Conservation (phyloP, 2,329 filamentous ascomycete species). For the Ciborinia camelliae region DNA sequence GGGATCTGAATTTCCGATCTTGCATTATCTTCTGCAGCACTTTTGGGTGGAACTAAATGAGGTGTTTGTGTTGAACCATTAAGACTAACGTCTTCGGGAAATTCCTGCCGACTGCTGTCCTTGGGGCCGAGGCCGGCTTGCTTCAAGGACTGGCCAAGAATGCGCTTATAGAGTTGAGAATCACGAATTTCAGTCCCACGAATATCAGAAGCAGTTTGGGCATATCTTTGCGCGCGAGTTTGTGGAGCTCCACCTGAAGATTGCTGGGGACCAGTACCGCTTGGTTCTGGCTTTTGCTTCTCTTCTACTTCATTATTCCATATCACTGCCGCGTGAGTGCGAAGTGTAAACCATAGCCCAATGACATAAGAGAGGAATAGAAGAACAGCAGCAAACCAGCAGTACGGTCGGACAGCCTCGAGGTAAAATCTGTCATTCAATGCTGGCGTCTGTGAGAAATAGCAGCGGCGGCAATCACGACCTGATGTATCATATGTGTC, state of each 20-base stretch:
- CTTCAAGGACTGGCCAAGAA: constrained; percentile 83
- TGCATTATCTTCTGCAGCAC: constrained; percentile 44
- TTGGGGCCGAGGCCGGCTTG: constrained; percentile 68
- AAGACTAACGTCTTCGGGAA: constrained; percentile 25
- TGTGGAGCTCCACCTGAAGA: constrained; percentile 26
- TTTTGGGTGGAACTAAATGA: constrained; percentile 75
- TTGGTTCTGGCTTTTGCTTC: constrained; percentile 61
- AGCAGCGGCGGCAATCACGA: constrained; percentile 86
- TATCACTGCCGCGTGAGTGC: constrained; percentile 94
- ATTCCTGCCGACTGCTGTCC: constrained; percentile 45
- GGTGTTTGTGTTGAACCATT: constrained; percentile 53
- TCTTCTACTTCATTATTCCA: constrained; percentile 86
- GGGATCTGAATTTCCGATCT: constrained; percentile 54
- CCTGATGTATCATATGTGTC: constrained; percentile 44
- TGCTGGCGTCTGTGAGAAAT: constrained; percentile 83
- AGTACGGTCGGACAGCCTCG: constrained; percentile 88
- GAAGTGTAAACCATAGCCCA: constrained; percentile 89
- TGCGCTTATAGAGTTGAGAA: constrained; percentile 86
- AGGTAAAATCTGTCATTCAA: constrained; percentile 85
- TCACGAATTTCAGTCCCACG: constrained; percentile 68
- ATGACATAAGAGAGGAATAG: constrained; percentile 93
- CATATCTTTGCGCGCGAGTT: constrained; percentile 28
- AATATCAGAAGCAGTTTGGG: constrained; percentile 23
- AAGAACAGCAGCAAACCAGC: constrained; percentile 79
- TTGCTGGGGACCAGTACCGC: constrained; percentile 35